Evolutionary conservation across 1,284 basidiomycete genomes (phyloP), one percentile per base, ranked within the genome.

Genomic region (Ceratobasidium papillatum): DNA sequence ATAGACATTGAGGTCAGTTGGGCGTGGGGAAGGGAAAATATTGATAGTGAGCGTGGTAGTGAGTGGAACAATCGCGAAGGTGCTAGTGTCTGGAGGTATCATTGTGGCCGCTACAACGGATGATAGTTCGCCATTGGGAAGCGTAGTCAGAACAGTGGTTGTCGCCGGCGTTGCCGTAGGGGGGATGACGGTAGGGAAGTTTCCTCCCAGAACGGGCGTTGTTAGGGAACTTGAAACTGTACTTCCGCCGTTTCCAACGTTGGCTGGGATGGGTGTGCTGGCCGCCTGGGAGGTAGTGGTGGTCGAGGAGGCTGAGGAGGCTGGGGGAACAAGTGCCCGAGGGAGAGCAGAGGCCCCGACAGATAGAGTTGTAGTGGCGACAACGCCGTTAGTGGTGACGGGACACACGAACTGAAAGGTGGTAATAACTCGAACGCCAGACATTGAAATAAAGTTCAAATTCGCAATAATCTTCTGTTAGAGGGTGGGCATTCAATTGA

Each of bases 41-140:
- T 74, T 61, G 63, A 76, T 43, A 22, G 62, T 76, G 62, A 76
- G 69, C 11, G 75, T 76, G n/a, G 75, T 76, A 38, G 71, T 63
- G 54, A 76, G 38, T 45, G 75, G 75, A 32, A 76, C 45, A 11
- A 72, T 52, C 7, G 59, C 69, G 51, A 64, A 63, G 9, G 62
- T 58, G 19, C 69, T 61, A 12, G 75, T 62, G 25, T 52, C 62
- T 14, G 75, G 68, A 58, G 75, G 75, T 3, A 64, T 49, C 36
- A 66, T 72, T 9, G 75, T 76, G 9, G 59, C 52, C 9, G 69
- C 51, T 3, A 62, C 41, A 30, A 65, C 25, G 17, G 62, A 34
- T 47, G 68, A 61, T 7, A 61, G 27, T 2, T 61, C 56, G 30
- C 68, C 68, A 34, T 72, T 61, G 19, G 68, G 45, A n/a, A 72